Evolutionary conservation across 164 flowering plant species (phyloP).

Genomic region (grape (Vitis vinifera)): DNA sequence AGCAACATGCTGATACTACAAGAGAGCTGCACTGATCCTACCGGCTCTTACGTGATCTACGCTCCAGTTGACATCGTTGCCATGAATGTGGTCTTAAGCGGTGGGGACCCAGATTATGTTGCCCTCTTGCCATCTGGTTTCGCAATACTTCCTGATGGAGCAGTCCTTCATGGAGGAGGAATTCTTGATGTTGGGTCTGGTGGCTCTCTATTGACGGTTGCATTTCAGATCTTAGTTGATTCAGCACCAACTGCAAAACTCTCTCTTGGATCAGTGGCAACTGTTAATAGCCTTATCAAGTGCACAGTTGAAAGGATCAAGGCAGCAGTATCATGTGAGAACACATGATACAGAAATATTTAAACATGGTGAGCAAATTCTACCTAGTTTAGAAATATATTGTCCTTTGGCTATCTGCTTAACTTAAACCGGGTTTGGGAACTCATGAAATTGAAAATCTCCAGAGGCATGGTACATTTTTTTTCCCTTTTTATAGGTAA

Average conservation of each 20-base stretch:
- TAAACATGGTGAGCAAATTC: slow-evolving; percentile 9
- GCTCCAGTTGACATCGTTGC: slow-evolving; percentile 88
- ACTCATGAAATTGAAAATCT: not conserved
- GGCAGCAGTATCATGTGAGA: slow-evolving; percentile 55
- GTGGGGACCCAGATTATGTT: slow-evolving; percentile 90
- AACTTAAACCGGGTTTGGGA: not conserved
- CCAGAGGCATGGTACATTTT: not conserved
- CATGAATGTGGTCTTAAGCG: slow-evolving; percentile 82
- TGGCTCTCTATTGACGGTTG: slow-evolving; percentile 83
- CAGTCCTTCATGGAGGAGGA: slow-evolving; percentile 26
- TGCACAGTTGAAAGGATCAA: slow-evolving; percentile 87
- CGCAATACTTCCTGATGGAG: slow-evolving; percentile 84
- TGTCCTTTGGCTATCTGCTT: not conserved
- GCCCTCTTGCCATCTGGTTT: slow-evolving; percentile 96
- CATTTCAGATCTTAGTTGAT: slow-evolving; percentile 85
- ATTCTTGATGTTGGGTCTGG: slow-evolving; percentile 46
- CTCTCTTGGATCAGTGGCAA: slow-evolving; percentile 80
- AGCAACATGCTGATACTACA: slow-evolving; percentile 97
- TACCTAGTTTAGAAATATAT: not conserved
- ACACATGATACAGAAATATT: slow-evolving; percentile 21
- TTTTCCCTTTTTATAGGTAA: too few species aligned
- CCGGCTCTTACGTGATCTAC: slow-evolving; percentile 83
- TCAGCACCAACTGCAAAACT: slow-evolving; percentile 86
- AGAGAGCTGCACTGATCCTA: slow-evolving; percentile 79
- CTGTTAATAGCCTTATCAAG: slow-evolving; percentile 80